These are phyloP conservation scores for Linum trigynum DNA, from an alignment of 345 rosid species.

Conservation along the genomic window DNA sequence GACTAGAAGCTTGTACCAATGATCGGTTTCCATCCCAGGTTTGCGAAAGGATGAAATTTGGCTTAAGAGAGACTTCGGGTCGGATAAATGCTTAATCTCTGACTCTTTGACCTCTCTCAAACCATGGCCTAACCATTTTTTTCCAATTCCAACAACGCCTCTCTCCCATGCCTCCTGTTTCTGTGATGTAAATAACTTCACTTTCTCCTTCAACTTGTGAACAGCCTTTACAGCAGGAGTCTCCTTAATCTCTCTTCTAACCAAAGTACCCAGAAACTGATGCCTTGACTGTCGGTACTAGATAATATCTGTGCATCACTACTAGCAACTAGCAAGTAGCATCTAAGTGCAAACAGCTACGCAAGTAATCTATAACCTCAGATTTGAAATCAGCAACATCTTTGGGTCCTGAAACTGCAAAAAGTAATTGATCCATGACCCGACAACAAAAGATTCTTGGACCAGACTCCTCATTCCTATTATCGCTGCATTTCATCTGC, in stretches of 20 bases:
- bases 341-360: constrained; percentile 39
- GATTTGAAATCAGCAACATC: constrained; percentile 52
- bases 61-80: constrained; percentile 50
- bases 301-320: constrained; percentile 35
- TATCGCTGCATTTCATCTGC: constrained; percentile 48
- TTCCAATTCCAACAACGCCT: constrained; percentile 70
- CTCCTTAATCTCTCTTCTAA: constrained; percentile 48
- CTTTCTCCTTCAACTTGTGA: constrained; percentile 86
- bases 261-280: constrained; percentile 58
- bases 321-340: constrained; percentile 18
- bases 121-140: constrained; percentile 88
- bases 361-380: constrained; percentile 44
- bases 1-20: constrained; percentile 68
- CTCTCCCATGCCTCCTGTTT: constrained; percentile 76
- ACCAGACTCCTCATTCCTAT: constrained; percentile 13
- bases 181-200: constrained; percentile 50
- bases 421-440: constrained; percentile 75
- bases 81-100: constrained; percentile 71
- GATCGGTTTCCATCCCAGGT: constrained; percentile 87
- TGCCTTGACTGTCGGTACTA: constrained; percentile 39
- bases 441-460: constrained; percentile 61
- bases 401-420: constrained; percentile 59
- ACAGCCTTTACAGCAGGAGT: constrained; percentile 56
- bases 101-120: constrained; percentile 85
- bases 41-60: constrained; percentile 63